Conservation (phyloP, 768 basidiomycete genomes). For the Amanita jacksonii region DNA sequence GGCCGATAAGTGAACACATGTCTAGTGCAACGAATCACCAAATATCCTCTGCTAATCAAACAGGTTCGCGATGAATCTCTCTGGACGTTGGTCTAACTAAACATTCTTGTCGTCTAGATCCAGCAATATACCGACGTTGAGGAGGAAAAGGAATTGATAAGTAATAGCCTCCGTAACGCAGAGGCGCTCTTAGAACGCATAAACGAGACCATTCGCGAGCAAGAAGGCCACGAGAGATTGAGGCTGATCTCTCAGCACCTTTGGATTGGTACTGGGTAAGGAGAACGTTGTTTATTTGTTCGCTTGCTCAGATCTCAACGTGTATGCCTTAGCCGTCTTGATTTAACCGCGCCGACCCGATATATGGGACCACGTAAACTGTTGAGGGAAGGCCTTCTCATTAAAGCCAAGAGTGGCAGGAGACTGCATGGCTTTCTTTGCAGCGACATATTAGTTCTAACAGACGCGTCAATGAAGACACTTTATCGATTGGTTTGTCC, state of each 20-base stretch:
- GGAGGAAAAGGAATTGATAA: conserved; percentile 49
- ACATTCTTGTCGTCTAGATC: conserved; percentile 35
- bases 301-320: too few species aligned
- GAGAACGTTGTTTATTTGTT: too few species aligned
- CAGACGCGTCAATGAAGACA: conserved; percentile 58
- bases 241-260: conserved; percentile 65
- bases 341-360: conserved; percentile 85
- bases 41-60: conserved; percentile 85
- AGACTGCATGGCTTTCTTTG: conserved; percentile 75
- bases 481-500: conserved; percentile 74
- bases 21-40: conserved; percentile 89
- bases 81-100: not conserved
- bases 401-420: conserved; percentile 79
- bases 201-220: conserved; percentile 83
- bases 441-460: conserved; percentile 82
- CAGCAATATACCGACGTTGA: conserved; percentile 67
- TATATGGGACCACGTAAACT: conserved; percentile 75
- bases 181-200: conserved; percentile 71
- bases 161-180: conserved; percentile 46
- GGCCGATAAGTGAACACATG: not conserved
- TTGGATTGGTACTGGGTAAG: conserved; percentile 82
- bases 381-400: conserved; percentile 66
- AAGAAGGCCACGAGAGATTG: conserved; percentile 74
- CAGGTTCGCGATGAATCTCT: conserved; percentile 35
- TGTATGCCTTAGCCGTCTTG: conserved; percentile 60